These are phyloP conservation scores for Perilla frutescens DNA, from an alignment of 257 asterid species.

Conservation along the genomic window DNA sequence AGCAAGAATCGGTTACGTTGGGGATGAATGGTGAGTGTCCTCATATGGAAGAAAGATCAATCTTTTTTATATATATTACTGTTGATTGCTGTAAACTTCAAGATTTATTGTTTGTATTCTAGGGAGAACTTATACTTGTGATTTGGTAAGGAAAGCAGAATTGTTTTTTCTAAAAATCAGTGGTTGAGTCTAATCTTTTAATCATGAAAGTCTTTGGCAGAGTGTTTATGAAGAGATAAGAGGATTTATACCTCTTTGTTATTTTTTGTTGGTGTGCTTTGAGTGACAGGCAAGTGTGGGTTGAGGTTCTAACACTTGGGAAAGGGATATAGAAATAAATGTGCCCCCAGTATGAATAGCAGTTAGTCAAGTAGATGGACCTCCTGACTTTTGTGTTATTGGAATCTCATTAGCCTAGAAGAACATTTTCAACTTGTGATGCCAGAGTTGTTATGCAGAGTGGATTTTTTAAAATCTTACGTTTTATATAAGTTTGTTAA, in stretches of 20 bases:
- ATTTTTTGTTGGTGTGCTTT: background rate
- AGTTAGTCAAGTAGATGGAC: background rate
- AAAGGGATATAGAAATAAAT: background rate
- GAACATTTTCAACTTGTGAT: background rate
- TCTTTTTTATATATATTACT: background rate
- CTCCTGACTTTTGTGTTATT: no score
- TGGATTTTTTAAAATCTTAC: background rate
- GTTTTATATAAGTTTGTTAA: background rate
- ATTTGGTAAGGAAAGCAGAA: no score
- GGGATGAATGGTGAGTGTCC: conserved; percentile 83
- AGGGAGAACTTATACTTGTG: no score
- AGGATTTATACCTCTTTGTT: background rate
- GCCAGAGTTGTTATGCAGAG: background rate
- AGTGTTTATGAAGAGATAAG: background rate
- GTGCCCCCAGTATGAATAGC: background rate
- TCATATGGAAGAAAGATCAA: background rate
- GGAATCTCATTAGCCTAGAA: no score
- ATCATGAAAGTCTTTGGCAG: background rate
- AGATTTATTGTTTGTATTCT: background rate
- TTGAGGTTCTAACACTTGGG: background rate
- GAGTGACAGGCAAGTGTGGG: no score
- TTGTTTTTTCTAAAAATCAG: background rate
- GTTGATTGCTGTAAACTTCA: background rate
- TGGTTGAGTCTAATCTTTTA: background rate
- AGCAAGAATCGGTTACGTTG: conserved; percentile 70